Evolutionary conservation across 805 yeast genomes (phyloP).

Genomic region (Myxozyma kluyveri): DNA sequence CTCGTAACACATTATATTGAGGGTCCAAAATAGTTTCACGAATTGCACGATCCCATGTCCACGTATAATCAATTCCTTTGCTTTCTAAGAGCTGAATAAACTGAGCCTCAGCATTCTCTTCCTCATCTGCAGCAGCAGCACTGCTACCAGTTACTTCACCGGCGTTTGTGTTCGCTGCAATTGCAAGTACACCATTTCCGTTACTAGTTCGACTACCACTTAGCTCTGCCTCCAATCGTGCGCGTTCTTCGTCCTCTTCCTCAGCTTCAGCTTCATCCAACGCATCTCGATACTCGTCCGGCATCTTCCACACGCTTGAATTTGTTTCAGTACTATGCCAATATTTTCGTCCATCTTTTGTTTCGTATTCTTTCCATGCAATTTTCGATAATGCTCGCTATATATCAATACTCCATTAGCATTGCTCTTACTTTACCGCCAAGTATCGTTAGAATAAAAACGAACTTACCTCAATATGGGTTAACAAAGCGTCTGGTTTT

Average conservation of each 20-base stretch:
- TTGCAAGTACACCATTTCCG: neutral
- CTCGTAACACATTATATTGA: slow-evolving; percentile 64
- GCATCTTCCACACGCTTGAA: slow-evolving; percentile 80
- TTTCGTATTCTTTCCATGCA: slow-evolving; percentile 52
- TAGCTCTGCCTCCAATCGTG: slow-evolving; percentile 12
- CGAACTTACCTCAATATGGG: slow-evolving; percentile 38
- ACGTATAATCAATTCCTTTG: slow-evolving; percentile 61
- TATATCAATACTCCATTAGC: too few relatives aligned
- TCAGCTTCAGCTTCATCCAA: slow-evolving; percentile 27
- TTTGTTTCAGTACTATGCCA: slow-evolving; percentile 65
- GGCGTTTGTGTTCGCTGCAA: neutral
- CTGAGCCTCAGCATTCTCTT: slow-evolving; percentile 23
- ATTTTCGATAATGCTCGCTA: slow-evolving; percentile 49
- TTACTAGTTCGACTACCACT: neutral
- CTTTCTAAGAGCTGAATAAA: slow-evolving; percentile 56
- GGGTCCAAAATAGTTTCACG: slow-evolving; percentile 55
- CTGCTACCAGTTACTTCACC: neutral
- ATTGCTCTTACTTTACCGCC: neutral
- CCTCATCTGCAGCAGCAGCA: slow-evolving; percentile 33
- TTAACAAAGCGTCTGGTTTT: slow-evolving; percentile 56
- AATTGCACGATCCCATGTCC: slow-evolving; percentile 72
- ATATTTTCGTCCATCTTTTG: slow-evolving; percentile 61
- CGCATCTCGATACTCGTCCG: slow-evolving; percentile 47
- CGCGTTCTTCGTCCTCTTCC: slow-evolving; percentile 16
- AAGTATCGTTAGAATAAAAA: neutral